Conservation (phyloP, 176 grass and related monocot species). For the Eragrostis curvula region DNA sequence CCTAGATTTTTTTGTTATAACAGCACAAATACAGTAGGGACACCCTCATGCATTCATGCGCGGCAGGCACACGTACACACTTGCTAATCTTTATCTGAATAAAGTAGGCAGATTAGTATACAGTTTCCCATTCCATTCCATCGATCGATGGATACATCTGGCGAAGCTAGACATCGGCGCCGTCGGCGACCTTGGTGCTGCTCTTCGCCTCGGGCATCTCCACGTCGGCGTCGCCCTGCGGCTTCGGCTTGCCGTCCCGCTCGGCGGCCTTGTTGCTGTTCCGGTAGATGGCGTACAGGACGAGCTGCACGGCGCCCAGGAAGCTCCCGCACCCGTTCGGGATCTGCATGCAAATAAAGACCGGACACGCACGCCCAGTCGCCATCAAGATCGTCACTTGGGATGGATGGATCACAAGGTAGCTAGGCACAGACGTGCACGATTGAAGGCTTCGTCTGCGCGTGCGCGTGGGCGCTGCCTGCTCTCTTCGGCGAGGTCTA, state of each 20-base stretch:
- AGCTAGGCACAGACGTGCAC: background rate
- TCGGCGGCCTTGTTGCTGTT: constrained; percentile 37
- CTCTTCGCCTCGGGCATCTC: constrained; percentile 44
- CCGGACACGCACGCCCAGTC: no score
- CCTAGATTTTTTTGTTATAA: no score
- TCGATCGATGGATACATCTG: background rate
- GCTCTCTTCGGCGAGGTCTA: background rate
- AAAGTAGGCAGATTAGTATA: no score
- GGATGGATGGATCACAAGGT: background rate
- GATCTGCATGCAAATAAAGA: constrained; percentile 43
- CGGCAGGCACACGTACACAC: no score
- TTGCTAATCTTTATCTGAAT: no score
- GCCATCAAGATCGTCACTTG: background rate
- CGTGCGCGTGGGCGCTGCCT: background rate
- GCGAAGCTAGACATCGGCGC: constrained; percentile 17
- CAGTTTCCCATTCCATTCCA: background rate
- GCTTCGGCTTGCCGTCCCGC: constrained; percentile 23
- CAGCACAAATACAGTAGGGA: background rate
- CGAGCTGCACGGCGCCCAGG: constrained; percentile 79
- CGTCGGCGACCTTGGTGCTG: constrained; percentile 49
- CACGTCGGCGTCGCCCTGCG: constrained; percentile 1
- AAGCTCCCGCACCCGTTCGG: constrained; percentile 91
- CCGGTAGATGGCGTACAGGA: constrained; percentile 81
- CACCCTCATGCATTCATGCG: background rate
- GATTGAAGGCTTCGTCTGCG: background rate